Percentiles rank a stretch among this genome's conserved stretches.
Conservation (phyloP, 305 asterid species). For the Fraxinus greggii region DNA sequence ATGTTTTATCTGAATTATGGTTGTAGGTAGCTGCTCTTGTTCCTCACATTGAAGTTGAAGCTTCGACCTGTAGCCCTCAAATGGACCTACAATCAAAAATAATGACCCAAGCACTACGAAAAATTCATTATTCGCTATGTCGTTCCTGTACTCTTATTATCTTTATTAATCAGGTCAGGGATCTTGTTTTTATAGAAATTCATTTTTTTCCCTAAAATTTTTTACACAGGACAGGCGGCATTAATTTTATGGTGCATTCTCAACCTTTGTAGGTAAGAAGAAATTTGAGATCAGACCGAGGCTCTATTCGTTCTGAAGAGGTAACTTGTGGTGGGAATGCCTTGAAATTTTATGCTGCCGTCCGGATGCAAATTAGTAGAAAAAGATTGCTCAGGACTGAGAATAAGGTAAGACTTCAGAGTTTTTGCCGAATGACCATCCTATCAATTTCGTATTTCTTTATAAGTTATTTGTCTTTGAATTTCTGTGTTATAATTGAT, state of each 20-base stretch:
- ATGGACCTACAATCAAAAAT: slow-evolving; percentile 61
- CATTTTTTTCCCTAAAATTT: not conserved
- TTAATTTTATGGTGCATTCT: not conserved
- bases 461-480: slow-evolving; percentile 1
- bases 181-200: slow-evolving; percentile 24
- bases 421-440: not conserved
- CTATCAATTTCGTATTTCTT: slow-evolving; percentile 13
- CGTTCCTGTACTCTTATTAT: slow-evolving; percentile 74
- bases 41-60: slow-evolving; percentile 79
- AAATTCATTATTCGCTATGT: slow-evolving; percentile 74
- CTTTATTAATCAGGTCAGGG: slow-evolving; percentile 79
- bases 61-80: slow-evolving; percentile 39
- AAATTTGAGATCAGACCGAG: slow-evolving; percentile 42
- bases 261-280: slow-evolving; percentile 54
- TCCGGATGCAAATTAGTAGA: slow-evolving; percentile 78
- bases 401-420: slow-evolving; percentile 48
- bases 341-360: slow-evolving; percentile 84
- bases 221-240: not conserved
- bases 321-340: slow-evolving; percentile 96
- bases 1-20: slow-evolving; percentile 22
- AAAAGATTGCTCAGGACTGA: slow-evolving; percentile 58
- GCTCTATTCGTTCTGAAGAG: slow-evolving; percentile 60
- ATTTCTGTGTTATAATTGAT: not conserved
- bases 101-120: slow-evolving; percentile 89
- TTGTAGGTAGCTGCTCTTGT: slow-evolving; percentile 93